Evolutionary conservation across 306 rosid species (phyloP), one percentile per base, ranked within the genome.

Genomic region (Vigna angularis): DNA sequence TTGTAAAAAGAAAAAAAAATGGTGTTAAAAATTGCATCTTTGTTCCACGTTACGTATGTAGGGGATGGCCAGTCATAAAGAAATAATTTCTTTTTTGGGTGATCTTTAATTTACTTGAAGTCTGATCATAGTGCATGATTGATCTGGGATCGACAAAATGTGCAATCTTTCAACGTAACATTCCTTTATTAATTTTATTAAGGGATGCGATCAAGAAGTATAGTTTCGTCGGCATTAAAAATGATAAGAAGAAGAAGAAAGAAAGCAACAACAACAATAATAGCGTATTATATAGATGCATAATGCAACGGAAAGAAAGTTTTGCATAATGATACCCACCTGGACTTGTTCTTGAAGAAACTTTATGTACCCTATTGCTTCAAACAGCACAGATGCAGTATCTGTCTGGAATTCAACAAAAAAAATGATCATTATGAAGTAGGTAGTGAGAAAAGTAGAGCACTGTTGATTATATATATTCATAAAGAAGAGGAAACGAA

Each of bases 341-440:
- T 92, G 93, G 71, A 92, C 90, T 95, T 95, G 98, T 48, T 92
- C 98, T 72, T 95, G 92, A 14, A 92, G 88, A 70, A 89, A 95
- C 87, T 91, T 95, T 67, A 95, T 92, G 86, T 89, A 92, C 14
- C 90, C 93, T 79, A 92, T 91, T 70, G 97, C 94, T 88, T 95
- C 98, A 48, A 81, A 88, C 45, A 95, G 91, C 70, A 95, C 98
- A 7, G 98, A 95, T 32, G 98, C 98, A 6, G 98, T 92, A 82
- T 95, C 98, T 4, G 98, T 95, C 98, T 94, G 94, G 83, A 85
- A 82, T 58, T 71, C 62, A 66, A 79, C 3, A 70, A 44, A 48
- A 49, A 7, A 17, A 16, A 34, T 14, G 7, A 63, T 74, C 17
- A 66, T 66, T 44, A 47, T 73, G 65, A 56, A 82, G 73, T 45